These are phyloP conservation scores for Scheffersomyces segobiensis DNA, from an alignment of 1,139 yeast species.

Conservation along the genomic window DNA sequence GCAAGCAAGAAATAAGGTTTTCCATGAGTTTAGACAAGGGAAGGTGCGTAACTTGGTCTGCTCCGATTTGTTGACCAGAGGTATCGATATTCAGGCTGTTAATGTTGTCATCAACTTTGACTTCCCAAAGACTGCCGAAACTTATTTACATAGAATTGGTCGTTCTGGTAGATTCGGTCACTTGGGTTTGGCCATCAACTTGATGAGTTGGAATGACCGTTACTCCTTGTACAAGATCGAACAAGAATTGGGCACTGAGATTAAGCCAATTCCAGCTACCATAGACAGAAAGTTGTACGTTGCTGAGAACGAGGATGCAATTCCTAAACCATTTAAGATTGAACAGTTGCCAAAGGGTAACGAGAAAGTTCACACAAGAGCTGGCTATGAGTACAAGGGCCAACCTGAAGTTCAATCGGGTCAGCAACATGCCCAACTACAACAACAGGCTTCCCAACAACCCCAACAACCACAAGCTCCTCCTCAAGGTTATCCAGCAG, in stretches of 20 bases:
- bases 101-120: constrained; percentile 97
- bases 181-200: constrained; percentile 93
- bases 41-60: constrained; percentile 96
- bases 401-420: constrained; percentile 39
- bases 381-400: constrained; percentile 50
- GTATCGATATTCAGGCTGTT: constrained; percentile 98
- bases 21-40: constrained; percentile 98
- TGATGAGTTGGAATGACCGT: constrained; percentile 96
- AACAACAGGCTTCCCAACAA: constrained; percentile 10
- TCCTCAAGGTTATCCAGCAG: constrained; percentile 8
- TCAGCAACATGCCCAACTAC: constrained; percentile 11
- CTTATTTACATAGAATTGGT: constrained; percentile 97
- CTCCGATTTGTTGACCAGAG: constrained; percentile 94
- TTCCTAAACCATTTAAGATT: constrained; percentile 86
- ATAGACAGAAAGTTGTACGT: constrained; percentile 90
- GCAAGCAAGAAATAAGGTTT: constrained; percentile 94
- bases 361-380: constrained; percentile 35
- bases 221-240: constrained; percentile 92
- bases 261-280: constrained; percentile 89
- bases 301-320: constrained; percentile 72
- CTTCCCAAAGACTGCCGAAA: constrained; percentile 97
- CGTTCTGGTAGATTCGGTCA: constrained; percentile 99
- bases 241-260: constrained; percentile 96
- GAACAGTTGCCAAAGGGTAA: constrained; percentile 61
- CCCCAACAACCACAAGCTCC: constrained; percentile 12